A percentile compares a stretch with the other conserved stretches of the same genome.
Evolutionary conservation across 2,329 filamentous ascomycete genomes (phyloP).

Genomic region (Tolypocladium guangdongense): DNA sequence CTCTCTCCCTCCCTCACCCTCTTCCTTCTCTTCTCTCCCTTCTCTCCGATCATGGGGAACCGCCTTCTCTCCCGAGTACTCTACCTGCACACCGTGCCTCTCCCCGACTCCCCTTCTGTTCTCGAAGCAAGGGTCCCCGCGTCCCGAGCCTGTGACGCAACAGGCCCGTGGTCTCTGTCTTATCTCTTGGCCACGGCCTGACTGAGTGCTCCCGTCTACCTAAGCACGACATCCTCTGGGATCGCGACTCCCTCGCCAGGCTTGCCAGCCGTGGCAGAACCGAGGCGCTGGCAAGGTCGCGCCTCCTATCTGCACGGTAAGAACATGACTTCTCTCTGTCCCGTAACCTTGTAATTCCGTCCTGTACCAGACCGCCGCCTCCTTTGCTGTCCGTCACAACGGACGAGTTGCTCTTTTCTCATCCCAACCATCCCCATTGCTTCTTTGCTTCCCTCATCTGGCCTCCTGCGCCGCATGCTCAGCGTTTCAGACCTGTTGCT

Average conservation of each 20-base stretch:
- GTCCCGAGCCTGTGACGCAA: background rate
- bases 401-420: slow-evolving; percentile 14
- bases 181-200: background rate
- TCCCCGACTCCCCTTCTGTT: background rate
- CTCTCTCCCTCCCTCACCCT: background rate
- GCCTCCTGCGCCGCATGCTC: slow-evolving; percentile 3
- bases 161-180: background rate
- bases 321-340: background rate
- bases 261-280: background rate
- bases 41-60: background rate
- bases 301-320: background rate
- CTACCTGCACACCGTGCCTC: background rate
- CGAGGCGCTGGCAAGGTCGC: background rate
- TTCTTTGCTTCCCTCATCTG: slow-evolving; percentile 11
- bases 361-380: slow-evolving; percentile 1
- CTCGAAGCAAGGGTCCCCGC: background rate
- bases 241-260: background rate
- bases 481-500: slow-evolving; percentile 11
- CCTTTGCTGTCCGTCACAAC: slow-evolving; percentile 3
- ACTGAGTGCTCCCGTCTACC: too few relatives aligned
- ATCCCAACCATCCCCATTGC: slow-evolving; percentile 4
- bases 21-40: background rate
- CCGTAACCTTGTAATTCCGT: background rate
- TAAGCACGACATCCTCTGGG: background rate
- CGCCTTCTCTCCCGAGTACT: background rate